These are phyloP conservation scores for Saturnispora sekii DNA, from an alignment of 805 yeast genomes.

Conservation along the genomic window DNA sequence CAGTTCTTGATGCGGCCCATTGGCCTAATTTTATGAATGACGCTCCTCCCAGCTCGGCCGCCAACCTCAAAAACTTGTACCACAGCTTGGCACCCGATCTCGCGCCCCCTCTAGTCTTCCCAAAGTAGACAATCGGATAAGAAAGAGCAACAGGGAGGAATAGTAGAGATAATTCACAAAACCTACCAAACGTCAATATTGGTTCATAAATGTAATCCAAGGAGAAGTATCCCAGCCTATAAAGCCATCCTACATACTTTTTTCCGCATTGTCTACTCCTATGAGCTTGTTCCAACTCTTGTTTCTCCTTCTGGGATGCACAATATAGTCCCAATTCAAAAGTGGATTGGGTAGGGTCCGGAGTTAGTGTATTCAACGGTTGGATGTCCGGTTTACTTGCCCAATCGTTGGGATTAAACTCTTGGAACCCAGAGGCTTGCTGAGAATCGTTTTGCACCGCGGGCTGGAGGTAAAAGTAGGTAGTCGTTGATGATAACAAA, in stretches of 20 bases:
- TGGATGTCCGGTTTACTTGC: constrained; percentile 6
- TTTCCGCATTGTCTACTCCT: constrained; percentile 23
- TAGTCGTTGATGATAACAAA: not conserved
- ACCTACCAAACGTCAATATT: constrained; percentile 53
- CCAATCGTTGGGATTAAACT: constrained; percentile 11
- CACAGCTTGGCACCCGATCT: constrained; percentile 60
- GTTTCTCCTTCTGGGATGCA: constrained; percentile 50
- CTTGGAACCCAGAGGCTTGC: constrained; percentile 10
- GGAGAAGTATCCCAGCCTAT: constrained; percentile 33
- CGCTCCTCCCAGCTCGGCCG: constrained; percentile 84
- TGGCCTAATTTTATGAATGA: constrained; percentile 89
- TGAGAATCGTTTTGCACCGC: not conserved
- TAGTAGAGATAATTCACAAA: constrained; percentile 53
- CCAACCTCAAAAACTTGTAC: constrained; percentile 54
- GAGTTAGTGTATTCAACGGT: constrained; percentile 29
- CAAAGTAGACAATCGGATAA: constrained; percentile 56
- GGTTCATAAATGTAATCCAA: constrained; percentile 62
- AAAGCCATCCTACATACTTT: constrained; percentile 25
- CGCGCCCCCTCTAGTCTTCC: constrained; percentile 33
- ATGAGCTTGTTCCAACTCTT: constrained; percentile 27
- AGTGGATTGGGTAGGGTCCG: constrained; percentile 48
- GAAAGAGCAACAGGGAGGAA: constrained; percentile 60
- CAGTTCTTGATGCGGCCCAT: constrained; percentile 98
- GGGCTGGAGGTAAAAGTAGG: constrained; percentile 2
- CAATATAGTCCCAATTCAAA: constrained; percentile 57